These are phyloP conservation scores for Ophiocordyceps sinensis DNA, from an alignment of 2,329 filamentous ascomycete genomes.

Conservation along the genomic window DNA sequence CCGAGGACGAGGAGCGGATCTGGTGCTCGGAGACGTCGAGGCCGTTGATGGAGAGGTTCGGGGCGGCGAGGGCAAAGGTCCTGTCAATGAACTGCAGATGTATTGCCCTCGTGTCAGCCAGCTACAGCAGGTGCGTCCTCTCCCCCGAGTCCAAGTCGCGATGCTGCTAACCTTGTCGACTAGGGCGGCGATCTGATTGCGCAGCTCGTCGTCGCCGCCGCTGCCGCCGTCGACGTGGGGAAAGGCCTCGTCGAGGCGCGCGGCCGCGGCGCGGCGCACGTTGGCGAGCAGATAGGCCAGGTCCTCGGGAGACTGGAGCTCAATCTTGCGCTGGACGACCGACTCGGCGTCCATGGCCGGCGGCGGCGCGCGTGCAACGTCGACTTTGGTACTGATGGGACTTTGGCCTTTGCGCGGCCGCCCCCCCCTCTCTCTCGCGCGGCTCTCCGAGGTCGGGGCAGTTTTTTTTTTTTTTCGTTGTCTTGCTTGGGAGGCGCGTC, in stretches of 20 bases:
- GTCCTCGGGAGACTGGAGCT: constrained; percentile 64
- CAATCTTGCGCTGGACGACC: constrained; percentile 53
- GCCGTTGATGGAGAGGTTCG: constrained; percentile 51
- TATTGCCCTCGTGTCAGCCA: too few relatives aligned
- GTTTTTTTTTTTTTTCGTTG: too few relatives aligned
- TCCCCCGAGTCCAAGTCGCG: neutral
- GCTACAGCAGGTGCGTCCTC: too few relatives aligned
- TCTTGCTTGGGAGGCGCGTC: too few relatives aligned
- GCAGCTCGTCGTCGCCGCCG: constrained; percentile 34
- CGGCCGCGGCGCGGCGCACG: constrained; percentile 51
- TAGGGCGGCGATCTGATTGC: constrained; percentile 42
- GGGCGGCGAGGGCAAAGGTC: constrained; percentile 42
- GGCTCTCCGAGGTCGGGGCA: too few relatives aligned
- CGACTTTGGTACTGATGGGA: too few relatives aligned
- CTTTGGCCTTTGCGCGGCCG: too few relatives aligned
- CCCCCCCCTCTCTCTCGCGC: too few relatives aligned
- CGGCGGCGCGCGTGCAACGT: neutral
- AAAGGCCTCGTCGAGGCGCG: constrained; percentile 53
- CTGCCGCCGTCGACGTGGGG: constrained; percentile 41
- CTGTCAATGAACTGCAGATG: constrained; percentile 38
- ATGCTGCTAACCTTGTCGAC: constrained; percentile 36
- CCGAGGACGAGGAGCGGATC: neutral
- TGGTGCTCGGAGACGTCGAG: constrained; percentile 26
- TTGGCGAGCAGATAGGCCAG: constrained; percentile 56
- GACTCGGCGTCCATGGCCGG: constrained; percentile 17